Evolutionary conservation across 192 early-diverging fungal genomes (phyloP).

Genomic region (Coemansia sp.): DNA sequence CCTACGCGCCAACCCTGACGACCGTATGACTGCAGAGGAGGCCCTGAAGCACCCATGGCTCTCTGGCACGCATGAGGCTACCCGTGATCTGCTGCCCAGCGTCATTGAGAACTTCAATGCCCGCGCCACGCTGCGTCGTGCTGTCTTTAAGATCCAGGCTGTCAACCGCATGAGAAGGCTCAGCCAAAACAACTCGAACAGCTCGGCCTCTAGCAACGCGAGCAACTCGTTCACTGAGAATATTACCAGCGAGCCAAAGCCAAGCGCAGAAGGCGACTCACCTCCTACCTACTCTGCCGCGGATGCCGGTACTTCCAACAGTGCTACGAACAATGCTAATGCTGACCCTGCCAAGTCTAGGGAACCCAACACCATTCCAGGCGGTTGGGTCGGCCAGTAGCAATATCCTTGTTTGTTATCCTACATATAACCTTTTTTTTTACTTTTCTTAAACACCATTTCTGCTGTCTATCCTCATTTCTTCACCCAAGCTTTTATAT

Average conservation of each 20-base stretch:
- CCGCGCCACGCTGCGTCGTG: constrained; percentile 47
- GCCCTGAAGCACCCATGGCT: constrained; percentile 88
- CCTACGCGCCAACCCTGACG: constrained; percentile 65
- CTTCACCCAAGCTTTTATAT: not conserved
- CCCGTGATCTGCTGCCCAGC: constrained; percentile 81
- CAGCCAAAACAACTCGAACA: constrained; percentile 16
- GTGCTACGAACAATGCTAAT: not conserved
- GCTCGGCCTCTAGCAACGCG: constrained; percentile 8
- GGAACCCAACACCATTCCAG: constrained; percentile 17
- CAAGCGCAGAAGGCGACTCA: not conserved
- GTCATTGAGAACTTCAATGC: constrained; percentile 71
- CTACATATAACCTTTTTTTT: not conserved
- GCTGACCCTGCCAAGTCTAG: not conserved
- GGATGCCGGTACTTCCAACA: not conserved
- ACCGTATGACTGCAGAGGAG: constrained; percentile 76
- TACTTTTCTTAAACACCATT: not conserved
- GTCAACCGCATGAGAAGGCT: constrained; percentile 51
- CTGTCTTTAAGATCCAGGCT: constrained; percentile 52
- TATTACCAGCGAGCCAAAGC: constrained; percentile 5
- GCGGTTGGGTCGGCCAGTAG: constrained; percentile 19
- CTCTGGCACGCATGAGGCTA: constrained; percentile 58
- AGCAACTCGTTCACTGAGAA: constrained; percentile 19
- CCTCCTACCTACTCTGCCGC: not conserved
- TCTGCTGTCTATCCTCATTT: not conserved
- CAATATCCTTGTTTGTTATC: too few species aligned